A percentile compares a stretch with the other conserved stretches of the same genome.
Evolutionary conservation across 1,284 basidiomycete species (phyloP).

Genomic region (Gymnopus androsaceus): DNA sequence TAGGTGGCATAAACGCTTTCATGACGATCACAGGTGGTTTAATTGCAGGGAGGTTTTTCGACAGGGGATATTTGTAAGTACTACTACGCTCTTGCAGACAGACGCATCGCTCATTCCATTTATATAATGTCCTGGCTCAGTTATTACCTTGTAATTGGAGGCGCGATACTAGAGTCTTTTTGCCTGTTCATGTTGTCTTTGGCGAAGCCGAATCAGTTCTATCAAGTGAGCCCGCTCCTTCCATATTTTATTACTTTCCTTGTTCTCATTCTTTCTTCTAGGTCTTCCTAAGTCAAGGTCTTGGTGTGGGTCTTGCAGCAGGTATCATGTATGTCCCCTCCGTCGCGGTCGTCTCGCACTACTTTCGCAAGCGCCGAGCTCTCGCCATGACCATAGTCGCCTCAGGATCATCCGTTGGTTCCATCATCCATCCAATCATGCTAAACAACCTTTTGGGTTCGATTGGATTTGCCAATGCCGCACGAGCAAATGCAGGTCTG

Average conservation of each 20-base stretch:
- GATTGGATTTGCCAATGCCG: slow-evolving; percentile 35
- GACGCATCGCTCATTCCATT: neutral
- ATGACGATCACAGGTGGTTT: slow-evolving; percentile 39
- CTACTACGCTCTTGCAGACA: too few species aligned
- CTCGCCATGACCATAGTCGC: slow-evolving; percentile 38
- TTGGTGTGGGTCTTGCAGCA: slow-evolving; percentile 16
- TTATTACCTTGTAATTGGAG: slow-evolving; percentile 21
- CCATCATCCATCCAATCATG: slow-evolving; percentile 16
- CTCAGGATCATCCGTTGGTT: slow-evolving; percentile 13
- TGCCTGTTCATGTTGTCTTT: slow-evolving; percentile 32
- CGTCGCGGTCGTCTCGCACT: slow-evolving; percentile 34
- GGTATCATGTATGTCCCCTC: slow-evolving; percentile 24
- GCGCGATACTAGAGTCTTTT: slow-evolving; percentile 23
- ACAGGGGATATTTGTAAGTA: slow-evolving; percentile 27
- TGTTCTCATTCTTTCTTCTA: neutral
- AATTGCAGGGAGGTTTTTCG: slow-evolving; percentile 34
- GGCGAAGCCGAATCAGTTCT: slow-evolving; percentile 26
- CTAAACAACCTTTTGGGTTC: slow-evolving; percentile 25
- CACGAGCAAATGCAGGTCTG: slow-evolving; percentile 28
- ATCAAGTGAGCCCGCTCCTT: too few species aligned
- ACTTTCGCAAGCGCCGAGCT: slow-evolving; percentile 33
- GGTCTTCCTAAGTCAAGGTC: slow-evolving; percentile 18
- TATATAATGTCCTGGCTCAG: slow-evolving; percentile 12
- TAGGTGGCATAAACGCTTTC: slow-evolving; percentile 48
- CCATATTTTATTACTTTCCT: slow-evolving; percentile 9